Evolutionary conservation across 768 basidiomycete species (phyloP).

Genomic region (Agaricus subrufescens): DNA sequence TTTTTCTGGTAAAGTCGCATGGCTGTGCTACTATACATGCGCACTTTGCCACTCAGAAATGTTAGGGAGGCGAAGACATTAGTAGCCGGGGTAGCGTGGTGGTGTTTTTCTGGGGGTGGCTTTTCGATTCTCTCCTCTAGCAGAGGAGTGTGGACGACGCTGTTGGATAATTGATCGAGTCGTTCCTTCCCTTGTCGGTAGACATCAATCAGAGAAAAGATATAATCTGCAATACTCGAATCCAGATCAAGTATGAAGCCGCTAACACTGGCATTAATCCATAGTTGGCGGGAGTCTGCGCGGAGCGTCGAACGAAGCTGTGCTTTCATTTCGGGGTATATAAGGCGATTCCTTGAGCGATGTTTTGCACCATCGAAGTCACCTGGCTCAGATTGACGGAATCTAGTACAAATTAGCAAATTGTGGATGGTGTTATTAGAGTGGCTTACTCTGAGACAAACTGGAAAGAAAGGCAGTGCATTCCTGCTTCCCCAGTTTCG

Average conservation of each 20-base stretch:
- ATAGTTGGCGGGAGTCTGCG: slow-evolving; percentile 45
- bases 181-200: slow-evolving; percentile 79
- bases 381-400: slow-evolving; percentile 64
- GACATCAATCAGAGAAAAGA: slow-evolving; percentile 82
- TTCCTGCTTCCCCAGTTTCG: slow-evolving; percentile 71
- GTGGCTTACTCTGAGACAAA: slow-evolving; percentile 68
- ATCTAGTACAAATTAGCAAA: slow-evolving; percentile 40
- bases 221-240: slow-evolving; percentile 69
- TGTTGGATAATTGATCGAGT: slow-evolving; percentile 61
- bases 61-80: slow-evolving; percentile 62
- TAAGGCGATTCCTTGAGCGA: slow-evolving; percentile 61
- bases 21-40: slow-evolving; percentile 54
- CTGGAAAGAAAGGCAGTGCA: slow-evolving; percentile 77
- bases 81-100: slow-evolving; percentile 45
- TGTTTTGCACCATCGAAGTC: slow-evolving; percentile 75
- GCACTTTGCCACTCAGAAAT: slow-evolving; percentile 84
- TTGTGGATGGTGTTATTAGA: not conserved
- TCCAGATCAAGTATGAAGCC: slow-evolving; percentile 86
- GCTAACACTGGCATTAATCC: slow-evolving; percentile 66
- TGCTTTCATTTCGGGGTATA: slow-evolving; percentile 81
- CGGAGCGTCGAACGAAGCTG: slow-evolving; percentile 57
- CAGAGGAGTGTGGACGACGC: slow-evolving; percentile 40
- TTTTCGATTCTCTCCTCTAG: slow-evolving; percentile 14
- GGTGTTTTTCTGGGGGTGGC: slow-evolving; percentile 21
- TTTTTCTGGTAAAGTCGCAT: slow-evolving; percentile 34